Evolutionary conservation across 306 rosid genomes (phyloP), one percentile per base, ranked within the genome.

Genomic region (Corylus heterophylla): DNA sequence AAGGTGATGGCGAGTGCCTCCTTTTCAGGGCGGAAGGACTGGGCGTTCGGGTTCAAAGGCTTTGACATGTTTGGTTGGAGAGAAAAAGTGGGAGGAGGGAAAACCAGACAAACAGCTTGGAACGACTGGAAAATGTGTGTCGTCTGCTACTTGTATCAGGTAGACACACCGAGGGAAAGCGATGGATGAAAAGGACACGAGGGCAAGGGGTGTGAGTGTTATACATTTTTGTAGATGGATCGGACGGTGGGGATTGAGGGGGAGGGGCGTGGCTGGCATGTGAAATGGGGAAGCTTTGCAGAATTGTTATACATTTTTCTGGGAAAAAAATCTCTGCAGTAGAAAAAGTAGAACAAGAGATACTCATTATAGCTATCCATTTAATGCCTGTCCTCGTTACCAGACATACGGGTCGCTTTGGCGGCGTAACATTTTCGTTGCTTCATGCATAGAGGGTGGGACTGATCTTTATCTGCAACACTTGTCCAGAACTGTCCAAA

Each of bases 331-430:
- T 71, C 22, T 49, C 67, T 29, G 80, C 42, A 74, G 62, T 74
- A 75, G 73, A 78, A 81, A 55, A 74, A 67, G 63, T 62, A 80
- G 63, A 37, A 76, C 25, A 64, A 29, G 63, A 9, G 67, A 25
- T 49, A 8, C 37, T 35, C 39, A 74, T 44, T 25, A 45, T 67
- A 22, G 29, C 75, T 13, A 16, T 18, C 12, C 73, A 73, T 79
- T 79, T 18, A 79, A 72, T 79, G 73, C 12, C 69, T 48, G 13
- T 31, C 42, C 18, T 31, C 11, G 13, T 54, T 29, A 16, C 70
- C 47, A 20, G 63, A 76, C 73, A 47, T 27, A 51, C 25, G 17
- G 16, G 35, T 35, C 39, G 17, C 72, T 12, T 47, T 75, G 83
- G 66, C 77, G 73, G 73, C 72, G 73, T 50, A 3, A 8, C 18